Evolutionary conservation across 2,329 filamentous ascomycete genomes (phyloP).

Genomic region (Neophaeococcomyces aloes): DNA sequence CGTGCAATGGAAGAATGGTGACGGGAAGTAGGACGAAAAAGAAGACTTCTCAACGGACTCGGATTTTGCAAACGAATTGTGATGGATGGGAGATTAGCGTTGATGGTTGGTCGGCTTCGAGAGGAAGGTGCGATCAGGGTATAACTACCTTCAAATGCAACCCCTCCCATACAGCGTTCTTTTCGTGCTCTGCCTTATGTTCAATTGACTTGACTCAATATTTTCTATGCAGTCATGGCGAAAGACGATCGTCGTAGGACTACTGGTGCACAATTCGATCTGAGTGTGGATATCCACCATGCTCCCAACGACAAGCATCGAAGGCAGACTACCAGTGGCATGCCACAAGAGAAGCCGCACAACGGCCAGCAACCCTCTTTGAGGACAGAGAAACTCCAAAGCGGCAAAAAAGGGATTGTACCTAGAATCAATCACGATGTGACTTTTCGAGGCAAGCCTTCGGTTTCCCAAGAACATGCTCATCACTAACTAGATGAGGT

Average conservation of each 20-base stretch:
- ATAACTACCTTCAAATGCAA: too few species aligned
- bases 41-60: neutral
- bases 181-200: neutral
- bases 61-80: neutral
- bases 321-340: neutral
- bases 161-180: neutral
- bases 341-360: neutral
- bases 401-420: neutral
- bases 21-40: neutral
- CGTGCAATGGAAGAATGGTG: constrained; percentile 31
- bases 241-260: constrained; percentile 4
- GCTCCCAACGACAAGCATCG: neutral
- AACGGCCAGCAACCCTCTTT: neutral
- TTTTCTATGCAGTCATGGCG: neutral
- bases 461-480: neutral
- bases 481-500: neutral
- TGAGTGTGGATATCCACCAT: neutral
- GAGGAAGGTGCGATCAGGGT: too few species aligned
- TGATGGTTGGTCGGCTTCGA: too few species aligned
- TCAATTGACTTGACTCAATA: too few species aligned
- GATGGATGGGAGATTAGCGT: too few species aligned
- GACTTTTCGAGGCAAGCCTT: neutral
- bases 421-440: neutral
- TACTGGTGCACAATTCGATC: neutral
- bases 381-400: neutral